Conservation (phyloP, 2,329 filamentous ascomycete genomes). For the Spiromastix sp. region DNA sequence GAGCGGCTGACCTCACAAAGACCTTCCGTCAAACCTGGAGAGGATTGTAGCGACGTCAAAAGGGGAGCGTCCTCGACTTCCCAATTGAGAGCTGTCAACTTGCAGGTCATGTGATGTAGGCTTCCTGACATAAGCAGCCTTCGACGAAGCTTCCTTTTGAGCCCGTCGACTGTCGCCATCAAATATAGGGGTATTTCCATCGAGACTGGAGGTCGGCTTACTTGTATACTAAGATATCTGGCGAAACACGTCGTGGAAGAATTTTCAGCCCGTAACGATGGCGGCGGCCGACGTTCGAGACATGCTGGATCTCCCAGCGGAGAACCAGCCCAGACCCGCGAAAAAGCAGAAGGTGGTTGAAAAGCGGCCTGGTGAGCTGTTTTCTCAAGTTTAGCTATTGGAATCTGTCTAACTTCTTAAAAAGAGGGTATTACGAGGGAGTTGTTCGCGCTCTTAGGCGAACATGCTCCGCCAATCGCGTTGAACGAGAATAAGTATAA, state of each 20-base stretch:
- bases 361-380: conserved; percentile 43
- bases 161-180: too few relatives aligned
- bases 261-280: conserved; percentile 10
- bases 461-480: conserved; percentile 42
- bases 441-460: conserved; percentile 40
- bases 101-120: too few relatives aligned
- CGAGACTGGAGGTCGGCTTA: too few relatives aligned
- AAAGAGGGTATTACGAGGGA: conserved; percentile 41
- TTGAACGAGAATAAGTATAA: conserved; percentile 45
- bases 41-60: too few relatives aligned
- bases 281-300: conserved; percentile 75
- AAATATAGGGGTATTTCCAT: too few relatives aligned
- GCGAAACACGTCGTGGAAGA: too few relatives aligned
- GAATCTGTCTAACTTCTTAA: conserved; percentile 5
- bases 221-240: too few relatives aligned
- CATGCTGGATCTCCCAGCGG: conserved; percentile 66
- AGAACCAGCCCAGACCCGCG: conserved; percentile 48
- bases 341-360: conserved; percentile 66
- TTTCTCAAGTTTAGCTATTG: conserved; percentile 3
- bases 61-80: too few relatives aligned
- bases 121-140: too few relatives aligned
- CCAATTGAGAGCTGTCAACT: too few relatives aligned
- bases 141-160: too few relatives aligned
- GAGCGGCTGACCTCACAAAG: not conserved
- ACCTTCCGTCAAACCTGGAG: too few relatives aligned